Evolutionary conservation across 768 basidiomycete species (phyloP).

Genomic region (Ramaria sp.): DNA sequence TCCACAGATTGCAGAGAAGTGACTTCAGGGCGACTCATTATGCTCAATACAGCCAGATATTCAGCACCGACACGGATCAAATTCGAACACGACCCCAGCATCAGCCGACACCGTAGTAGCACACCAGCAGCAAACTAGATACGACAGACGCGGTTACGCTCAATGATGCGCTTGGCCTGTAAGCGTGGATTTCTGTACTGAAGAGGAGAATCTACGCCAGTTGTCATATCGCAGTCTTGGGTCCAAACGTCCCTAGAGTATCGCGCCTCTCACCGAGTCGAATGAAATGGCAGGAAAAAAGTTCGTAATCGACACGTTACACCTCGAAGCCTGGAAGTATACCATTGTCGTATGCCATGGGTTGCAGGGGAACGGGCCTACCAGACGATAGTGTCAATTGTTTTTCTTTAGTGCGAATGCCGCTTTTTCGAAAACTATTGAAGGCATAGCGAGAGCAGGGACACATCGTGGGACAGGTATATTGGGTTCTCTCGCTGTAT

Average conservation of each 20-base stretch:
- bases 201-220: constrained; percentile 73
- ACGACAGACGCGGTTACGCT: constrained; percentile 65
- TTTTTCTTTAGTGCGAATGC: constrained; percentile 65
- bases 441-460: constrained; percentile 55
- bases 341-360: constrained; percentile 57
- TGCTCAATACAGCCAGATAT: constrained; percentile 15
- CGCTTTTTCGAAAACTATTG: constrained; percentile 61
- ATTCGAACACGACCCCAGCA: background rate
- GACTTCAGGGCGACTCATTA: constrained; percentile 15
- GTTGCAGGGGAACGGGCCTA: constrained; percentile 23
- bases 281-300: constrained; percentile 35
- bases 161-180: constrained; percentile 78
- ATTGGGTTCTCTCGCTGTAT: constrained; percentile 53
- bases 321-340: constrained; percentile 58
- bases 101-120: background rate
- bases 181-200: constrained; percentile 76
- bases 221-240: constrained; percentile 45
- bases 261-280: constrained; percentile 1
- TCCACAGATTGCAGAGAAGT: background rate
- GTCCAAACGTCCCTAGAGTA: background rate
- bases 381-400: constrained; percentile 69
- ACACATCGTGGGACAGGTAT: constrained; percentile 67
- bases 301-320: constrained; percentile 57
- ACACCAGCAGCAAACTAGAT: constrained; percentile 27
- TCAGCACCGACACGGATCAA: background rate